Conservation (phyloP, 768 basidiomycete genomes). For the Pisolithus marmoratus region DNA sequence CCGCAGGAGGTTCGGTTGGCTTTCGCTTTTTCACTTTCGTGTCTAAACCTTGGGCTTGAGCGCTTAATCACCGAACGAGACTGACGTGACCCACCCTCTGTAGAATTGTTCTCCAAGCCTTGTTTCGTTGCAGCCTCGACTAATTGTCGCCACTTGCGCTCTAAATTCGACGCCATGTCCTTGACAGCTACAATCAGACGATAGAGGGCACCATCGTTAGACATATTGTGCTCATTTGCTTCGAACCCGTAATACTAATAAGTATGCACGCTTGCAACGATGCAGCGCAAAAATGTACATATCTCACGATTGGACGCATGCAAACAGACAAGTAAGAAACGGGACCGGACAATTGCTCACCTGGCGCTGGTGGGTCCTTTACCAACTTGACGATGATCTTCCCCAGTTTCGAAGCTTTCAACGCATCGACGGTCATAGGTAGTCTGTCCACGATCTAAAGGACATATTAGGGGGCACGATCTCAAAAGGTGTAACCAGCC, state of each 20-base stretch:
- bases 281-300: slow-evolving; percentile 21
- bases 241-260: slow-evolving; percentile 29
- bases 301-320: slow-evolving; percentile 20
- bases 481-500: background rate
- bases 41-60: slow-evolving; percentile 34
- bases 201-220: slow-evolving; percentile 52
- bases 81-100: slow-evolving; percentile 73
- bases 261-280: slow-evolving; percentile 23
- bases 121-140: slow-evolving; percentile 47
- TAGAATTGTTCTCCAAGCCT: slow-evolving; percentile 34
- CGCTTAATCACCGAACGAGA: slow-evolving; percentile 25
- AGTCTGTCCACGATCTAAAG: slow-evolving; percentile 73
- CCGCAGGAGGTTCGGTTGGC: slow-evolving; percentile 42
- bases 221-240: slow-evolving; percentile 43
- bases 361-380: slow-evolving; percentile 70
- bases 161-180: slow-evolving; percentile 88
- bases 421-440: slow-evolving; percentile 63
- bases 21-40: slow-evolving; percentile 72
- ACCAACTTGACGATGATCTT: slow-evolving; percentile 72
- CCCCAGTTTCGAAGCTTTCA: slow-evolving; percentile 71
- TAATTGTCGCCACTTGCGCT: slow-evolving; percentile 74
- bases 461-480: slow-evolving; percentile 13
- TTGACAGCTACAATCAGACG: slow-evolving; percentile 66
- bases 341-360: slow-evolving; percentile 49
- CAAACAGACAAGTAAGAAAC: slow-evolving; percentile 10